Conservation (phyloP, 768 basidiomycete species). For the Leccinum fibrillosum region DNA sequence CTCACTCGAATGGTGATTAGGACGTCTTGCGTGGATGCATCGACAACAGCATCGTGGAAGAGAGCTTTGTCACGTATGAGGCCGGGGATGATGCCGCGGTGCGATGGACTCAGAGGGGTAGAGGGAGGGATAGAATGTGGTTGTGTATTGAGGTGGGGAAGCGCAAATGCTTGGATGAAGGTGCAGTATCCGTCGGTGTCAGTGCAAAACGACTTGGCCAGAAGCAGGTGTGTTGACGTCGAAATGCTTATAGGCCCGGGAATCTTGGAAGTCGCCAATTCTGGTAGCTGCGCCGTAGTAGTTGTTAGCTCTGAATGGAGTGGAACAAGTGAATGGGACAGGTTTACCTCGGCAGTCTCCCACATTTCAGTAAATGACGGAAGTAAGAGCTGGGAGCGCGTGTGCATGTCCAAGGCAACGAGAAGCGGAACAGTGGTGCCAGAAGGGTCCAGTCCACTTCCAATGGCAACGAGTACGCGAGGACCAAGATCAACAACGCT, state of each 20-base stretch:
- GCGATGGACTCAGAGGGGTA: not conserved
- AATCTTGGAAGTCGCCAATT: not conserved
- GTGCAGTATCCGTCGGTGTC: conserved; percentile 2
- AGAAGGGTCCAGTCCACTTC: too few species aligned
- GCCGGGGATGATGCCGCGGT: not conserved
- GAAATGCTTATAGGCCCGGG: conserved; percentile 6
- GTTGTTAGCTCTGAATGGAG: not conserved
- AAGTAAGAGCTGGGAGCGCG: conserved; percentile 3
- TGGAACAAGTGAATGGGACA: not conserved
- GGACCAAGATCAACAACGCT: conserved; percentile 11
- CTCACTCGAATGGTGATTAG: not conserved
- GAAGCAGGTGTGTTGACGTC: conserved; percentile 19
- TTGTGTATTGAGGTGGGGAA: not conserved
- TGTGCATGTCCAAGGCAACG: conserved; percentile 15
- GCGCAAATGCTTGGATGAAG: conserved; percentile 1
- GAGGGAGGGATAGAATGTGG: not conserved
- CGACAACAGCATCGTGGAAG: not conserved
- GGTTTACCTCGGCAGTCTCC: conserved; percentile 3
- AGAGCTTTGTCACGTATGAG: not conserved
- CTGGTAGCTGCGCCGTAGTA: not conserved
- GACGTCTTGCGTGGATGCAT: not conserved
- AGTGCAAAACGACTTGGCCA: conserved; percentile 4
- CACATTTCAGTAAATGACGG: not conserved
- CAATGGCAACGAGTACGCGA: conserved; percentile 9
- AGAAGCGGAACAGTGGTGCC: not conserved